A percentile compares a stretch with the other conserved stretches of the same genome.
Conservation (phyloP, 345 rosid genomes). For the Kandelia obovata region DNA sequence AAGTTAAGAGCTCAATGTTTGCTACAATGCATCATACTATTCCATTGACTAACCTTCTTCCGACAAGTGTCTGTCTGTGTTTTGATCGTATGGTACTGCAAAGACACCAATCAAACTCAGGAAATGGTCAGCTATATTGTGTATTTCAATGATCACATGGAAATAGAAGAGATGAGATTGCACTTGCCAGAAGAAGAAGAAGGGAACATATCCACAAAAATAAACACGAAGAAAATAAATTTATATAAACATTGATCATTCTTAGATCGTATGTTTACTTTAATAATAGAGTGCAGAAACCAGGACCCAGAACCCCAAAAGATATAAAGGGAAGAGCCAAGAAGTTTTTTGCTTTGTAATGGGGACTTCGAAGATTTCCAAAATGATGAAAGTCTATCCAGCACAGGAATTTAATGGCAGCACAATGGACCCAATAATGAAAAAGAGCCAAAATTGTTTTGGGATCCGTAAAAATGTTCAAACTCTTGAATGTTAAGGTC, state of each 20-base stretch:
- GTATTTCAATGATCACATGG: too few species aligned
- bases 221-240: background rate
- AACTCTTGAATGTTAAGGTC: background rate
- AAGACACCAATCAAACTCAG: slow-evolving; percentile 1
- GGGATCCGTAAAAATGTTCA: background rate
- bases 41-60: slow-evolving; percentile 45
- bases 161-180: background rate
- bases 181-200: too few species aligned
- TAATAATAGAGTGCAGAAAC: background rate
- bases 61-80: slow-evolving; percentile 40
- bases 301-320: too few species aligned
- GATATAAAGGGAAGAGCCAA: background rate
- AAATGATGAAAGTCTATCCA: slow-evolving; percentile 4
- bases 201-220: background rate
- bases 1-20: background rate
- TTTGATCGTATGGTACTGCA: slow-evolving; percentile 47
- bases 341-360: background rate
- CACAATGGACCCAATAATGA: background rate
- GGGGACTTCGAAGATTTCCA: background rate
- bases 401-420: background rate
- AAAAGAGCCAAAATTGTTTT: background rate
- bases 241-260: background rate
- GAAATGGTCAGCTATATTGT: slow-evolving; percentile 1
- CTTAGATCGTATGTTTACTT: background rate
- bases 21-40: background rate